These are phyloP conservation scores for Linanthus parryae DNA, from an alignment of 148 eudicot genomes.

Conservation along the genomic window DNA sequence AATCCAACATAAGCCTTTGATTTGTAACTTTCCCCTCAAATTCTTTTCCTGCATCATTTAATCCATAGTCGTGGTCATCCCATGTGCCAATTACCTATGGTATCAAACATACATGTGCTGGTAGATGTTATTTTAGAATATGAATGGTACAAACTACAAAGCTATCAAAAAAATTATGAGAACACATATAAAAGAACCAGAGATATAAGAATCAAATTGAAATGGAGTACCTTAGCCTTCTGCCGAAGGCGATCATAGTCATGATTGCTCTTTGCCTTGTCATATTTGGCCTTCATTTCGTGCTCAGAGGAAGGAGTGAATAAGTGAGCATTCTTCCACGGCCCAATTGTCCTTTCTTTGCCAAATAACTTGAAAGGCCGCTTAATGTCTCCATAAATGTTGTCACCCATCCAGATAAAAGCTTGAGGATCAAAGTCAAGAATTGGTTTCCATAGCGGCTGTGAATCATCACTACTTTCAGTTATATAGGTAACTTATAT, in stretches of 20 bases:
- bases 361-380: conserved; percentile 53
- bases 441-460: conserved; percentile 60
- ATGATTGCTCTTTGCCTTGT: conserved; percentile 34
- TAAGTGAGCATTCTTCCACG: conserved; percentile 63
- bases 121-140: conserved; percentile 1
- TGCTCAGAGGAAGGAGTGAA: conserved; percentile 49
- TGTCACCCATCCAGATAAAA: conserved; percentile 74
- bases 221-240: conserved; percentile 33
- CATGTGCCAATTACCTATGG: conserved; percentile 67
- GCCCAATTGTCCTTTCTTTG: conserved; percentile 62
- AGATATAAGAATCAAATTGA: no score
- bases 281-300: conserved; percentile 51
- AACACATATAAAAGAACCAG: no score
- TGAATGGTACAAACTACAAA: no score
- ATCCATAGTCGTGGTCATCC: conserved; percentile 85
- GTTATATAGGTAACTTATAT: no score
- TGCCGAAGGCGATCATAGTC: conserved; percentile 41
- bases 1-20: conserved; percentile 65
- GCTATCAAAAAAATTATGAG: no score
- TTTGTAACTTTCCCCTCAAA: conserved; percentile 37
- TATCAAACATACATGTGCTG: not conserved
- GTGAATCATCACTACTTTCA: conserved; percentile 12
- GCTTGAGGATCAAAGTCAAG: conserved; percentile 44
- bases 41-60: conserved; percentile 80
- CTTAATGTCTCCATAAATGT: conserved; percentile 60